Percentiles rank a stretch among this genome's conserved stretches.
Conservation (phyloP, 192 early-diverging fungal species). For the Mortierella claussenii region DNA sequence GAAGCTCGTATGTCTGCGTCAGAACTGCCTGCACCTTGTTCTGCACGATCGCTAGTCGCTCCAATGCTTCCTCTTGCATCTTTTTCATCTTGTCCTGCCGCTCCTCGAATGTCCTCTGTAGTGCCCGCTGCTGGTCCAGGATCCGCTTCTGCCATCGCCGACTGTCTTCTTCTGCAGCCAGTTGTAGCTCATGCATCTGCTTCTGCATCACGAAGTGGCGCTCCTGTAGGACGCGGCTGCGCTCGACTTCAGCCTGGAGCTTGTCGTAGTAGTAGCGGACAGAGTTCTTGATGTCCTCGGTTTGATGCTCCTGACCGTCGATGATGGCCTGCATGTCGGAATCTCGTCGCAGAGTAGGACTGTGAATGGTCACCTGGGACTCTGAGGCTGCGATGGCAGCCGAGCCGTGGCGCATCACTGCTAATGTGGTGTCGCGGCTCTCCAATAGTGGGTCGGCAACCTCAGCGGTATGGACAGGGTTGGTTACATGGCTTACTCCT, state of each 20-base stretch:
- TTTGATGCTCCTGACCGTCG: not conserved
- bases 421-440: too few species aligned
- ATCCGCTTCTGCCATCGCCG: not conserved
- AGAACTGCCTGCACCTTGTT: constrained; percentile 17
- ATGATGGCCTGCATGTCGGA: not conserved
- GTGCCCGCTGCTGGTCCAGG: not conserved
- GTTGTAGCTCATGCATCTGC: not conserved
- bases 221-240: not conserved
- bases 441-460: too few species aligned
- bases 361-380: not conserved
- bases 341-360: not conserved
- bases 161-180: not conserved
- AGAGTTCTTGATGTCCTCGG: not conserved
- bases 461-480: too few species aligned
- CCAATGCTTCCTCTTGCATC: constrained; percentile 8
- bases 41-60: constrained; percentile 11
- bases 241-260: not conserved
- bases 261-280: not conserved
- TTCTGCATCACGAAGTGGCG: not conserved
- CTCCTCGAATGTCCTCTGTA: not conserved
- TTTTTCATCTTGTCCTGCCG: constrained; percentile 3
- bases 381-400: not conserved
- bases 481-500: too few species aligned
- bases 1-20: constrained; percentile 25
- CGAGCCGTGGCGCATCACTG: too few species aligned